Base-by-base conservation (phyloP, 257 asterid species). In the Parsonsia alboflavescens region DNA sequence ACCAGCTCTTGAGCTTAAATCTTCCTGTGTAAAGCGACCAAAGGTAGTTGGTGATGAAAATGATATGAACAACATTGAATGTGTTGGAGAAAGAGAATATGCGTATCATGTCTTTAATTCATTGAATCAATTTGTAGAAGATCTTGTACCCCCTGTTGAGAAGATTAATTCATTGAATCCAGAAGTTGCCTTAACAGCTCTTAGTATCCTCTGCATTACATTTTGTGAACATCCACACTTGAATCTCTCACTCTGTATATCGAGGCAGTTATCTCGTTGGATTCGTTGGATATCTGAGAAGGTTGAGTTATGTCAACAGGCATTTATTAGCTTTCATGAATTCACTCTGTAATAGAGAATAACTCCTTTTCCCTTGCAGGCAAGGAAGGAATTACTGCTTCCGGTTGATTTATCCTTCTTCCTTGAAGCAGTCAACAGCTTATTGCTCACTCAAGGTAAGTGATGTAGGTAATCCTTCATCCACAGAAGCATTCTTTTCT, bases 231-330 rank as follows among this genome's bases (percentile, higher is more conserved):
- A 81, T 80, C 96, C 92, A 67, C 86, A 82, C 70, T 75, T 82
- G 26, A 84, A 81, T 78, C 87, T 90, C 79, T 84, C 93, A 16
- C 67, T 74, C 76, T 26, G 75, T 73, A 82, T 89, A 82, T 87
- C 86, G 76, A 89, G 68, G 86, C 84, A 78, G 81, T 88, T 90
- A 86, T 42, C 77, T 74, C 80, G 82, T 78, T 94, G 99, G 99
- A 84, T 90, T 65, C 85, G 81, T 74, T 94, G 99, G 99, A 79
- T 94, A 79, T 74, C 63, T 78, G 91, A 86, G 82, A 96, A 92
- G 97, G 99, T 92, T 80, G 75, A 83, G 39, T 69, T 19, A 75
- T 62, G 33, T 73, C 24, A 21, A 17, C 41, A 1, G 68, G 52
- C 56, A 30, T 54, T 68, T 11, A 5, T 75, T 49, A 46, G 45